Conservation (phyloP, 202 grass and related monocot species). For the Saccharum hybrid region DNA sequence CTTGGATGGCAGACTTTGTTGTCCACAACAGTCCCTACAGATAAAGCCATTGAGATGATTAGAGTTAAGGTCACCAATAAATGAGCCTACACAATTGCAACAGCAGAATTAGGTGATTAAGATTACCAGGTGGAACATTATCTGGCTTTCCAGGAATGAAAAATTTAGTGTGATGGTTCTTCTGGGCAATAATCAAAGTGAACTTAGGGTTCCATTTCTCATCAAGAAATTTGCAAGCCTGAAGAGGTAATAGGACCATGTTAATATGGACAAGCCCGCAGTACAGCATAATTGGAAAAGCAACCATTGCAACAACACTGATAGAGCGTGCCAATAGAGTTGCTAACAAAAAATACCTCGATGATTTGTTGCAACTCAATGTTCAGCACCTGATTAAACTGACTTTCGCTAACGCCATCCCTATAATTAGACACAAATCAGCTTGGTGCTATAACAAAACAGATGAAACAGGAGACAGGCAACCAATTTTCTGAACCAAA, state of each 20-base stretch:
- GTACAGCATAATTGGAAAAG: background rate
- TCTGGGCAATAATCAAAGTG: conserved; percentile 87
- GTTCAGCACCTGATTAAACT: conserved; percentile 87
- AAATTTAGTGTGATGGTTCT: conserved; percentile 94
- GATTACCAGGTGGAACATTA: conserved; percentile 84
- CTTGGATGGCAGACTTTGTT: conserved; percentile 74
- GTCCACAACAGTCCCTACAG: conserved; percentile 71
- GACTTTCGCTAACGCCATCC: conserved; percentile 85
- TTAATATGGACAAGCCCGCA: background rate
- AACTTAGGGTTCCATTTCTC: conserved; percentile 80
- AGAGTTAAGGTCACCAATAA: background rate
- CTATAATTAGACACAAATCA: conserved; percentile 45
- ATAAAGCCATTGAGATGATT: background rate
- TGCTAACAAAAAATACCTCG: conserved; percentile 42
- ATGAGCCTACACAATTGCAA: background rate
- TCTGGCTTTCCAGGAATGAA: conserved; percentile 61
- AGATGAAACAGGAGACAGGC: background rate
- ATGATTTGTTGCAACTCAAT: conserved; percentile 92
- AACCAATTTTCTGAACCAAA: background rate
- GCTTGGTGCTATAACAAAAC: background rate
- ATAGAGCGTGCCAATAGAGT: background rate
- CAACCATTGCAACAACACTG: background rate
- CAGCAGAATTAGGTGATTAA: background rate
- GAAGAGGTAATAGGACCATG: background rate
- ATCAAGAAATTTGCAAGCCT: conserved; percentile 91